Evolutionary conservation across 768 basidiomycete genomes (phyloP).

Genomic region (Kwoniella bestiolae): DNA sequence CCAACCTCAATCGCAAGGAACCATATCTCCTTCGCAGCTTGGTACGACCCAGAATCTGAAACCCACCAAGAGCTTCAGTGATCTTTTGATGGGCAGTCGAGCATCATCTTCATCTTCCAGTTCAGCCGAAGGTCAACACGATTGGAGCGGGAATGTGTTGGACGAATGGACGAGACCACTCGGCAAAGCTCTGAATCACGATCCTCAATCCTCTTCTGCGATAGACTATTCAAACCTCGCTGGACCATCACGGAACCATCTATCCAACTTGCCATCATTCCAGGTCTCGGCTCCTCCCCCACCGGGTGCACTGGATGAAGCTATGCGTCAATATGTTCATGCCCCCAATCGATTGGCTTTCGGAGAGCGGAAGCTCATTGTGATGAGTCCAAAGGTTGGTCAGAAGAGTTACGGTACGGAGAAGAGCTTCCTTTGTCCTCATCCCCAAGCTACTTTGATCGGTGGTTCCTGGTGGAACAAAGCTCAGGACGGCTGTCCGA

Average conservation of each 20-base stretch:
- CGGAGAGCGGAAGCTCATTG: conserved; percentile 90
- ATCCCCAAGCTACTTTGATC: conserved; percentile 90
- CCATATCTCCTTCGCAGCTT: conserved; percentile 42
- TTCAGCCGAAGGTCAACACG: conserved; percentile 36
- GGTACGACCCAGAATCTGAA: conserved; percentile 26
- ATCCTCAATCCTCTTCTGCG: background rate
- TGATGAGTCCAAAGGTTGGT: conserved; percentile 97
- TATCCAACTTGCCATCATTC: background rate
- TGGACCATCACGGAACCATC: conserved; percentile 11
- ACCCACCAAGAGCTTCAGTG: conserved; percentile 34
- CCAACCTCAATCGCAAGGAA: conserved; percentile 26
- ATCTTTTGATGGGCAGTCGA: conserved; percentile 38
- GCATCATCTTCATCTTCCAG: conserved; percentile 43
- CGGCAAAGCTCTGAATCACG: conserved; percentile 8
- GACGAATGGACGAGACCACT: conserved; percentile 30
- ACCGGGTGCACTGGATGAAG: conserved; percentile 15
- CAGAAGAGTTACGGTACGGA: conserved; percentile 98
- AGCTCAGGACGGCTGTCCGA: conserved; percentile 66
- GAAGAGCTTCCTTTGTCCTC: conserved; percentile 92
- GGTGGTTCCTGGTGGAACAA: conserved; percentile 93
- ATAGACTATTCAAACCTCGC: conserved; percentile 9
- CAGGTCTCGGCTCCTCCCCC: conserved; percentile 13
- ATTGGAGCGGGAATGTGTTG: conserved; percentile 27
- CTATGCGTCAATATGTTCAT: conserved; percentile 69
- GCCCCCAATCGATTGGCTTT: conserved; percentile 83